Evolutionary conservation across 768 basidiomycete genomes (phyloP).

Genomic region (Tricholoma bakamatsutake): DNA sequence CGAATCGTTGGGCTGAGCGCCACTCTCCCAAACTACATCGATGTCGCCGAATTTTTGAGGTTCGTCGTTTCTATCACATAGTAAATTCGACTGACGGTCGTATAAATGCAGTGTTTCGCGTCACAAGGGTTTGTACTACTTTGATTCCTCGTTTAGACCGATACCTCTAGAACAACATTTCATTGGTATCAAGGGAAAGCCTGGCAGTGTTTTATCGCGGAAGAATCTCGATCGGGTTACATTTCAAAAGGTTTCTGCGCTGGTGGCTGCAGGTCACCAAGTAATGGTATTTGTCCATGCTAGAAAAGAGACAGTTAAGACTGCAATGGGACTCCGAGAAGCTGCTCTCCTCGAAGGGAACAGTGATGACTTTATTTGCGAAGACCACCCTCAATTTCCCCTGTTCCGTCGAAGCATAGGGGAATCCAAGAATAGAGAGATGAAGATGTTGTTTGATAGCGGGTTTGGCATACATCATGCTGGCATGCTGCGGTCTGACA

Average conservation of each 20-base stretch:
- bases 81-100: not conserved
- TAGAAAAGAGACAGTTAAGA: conserved; percentile 95
- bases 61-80: conserved; percentile 24
- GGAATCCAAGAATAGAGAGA: conserved; percentile 87
- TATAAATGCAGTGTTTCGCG: conserved; percentile 65
- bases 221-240: conserved; percentile 85
- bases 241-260: conserved; percentile 84
- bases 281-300: conserved; percentile 99
- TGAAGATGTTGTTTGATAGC: conserved; percentile 87
- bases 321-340: conserved; percentile 77
- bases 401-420: conserved; percentile 74
- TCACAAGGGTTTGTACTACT: conserved; percentile 88
- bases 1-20: conserved; percentile 95
- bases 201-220: conserved; percentile 63
- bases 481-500: conserved; percentile 91
- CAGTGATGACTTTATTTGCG: conserved; percentile 72
- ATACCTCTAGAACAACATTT: conserved; percentile 98
- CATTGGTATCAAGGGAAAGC: conserved; percentile 87
- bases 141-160: conserved; percentile 95
- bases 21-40: conserved; percentile 94
- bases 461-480: conserved; percentile 99
- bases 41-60: conserved; percentile 94
- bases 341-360: conserved; percentile 65
- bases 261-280: conserved; percentile 91
- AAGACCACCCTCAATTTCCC: conserved; percentile 74